These are phyloP conservation scores for Diaporthe sp. DNA, from an alignment of 2,329 filamentous ascomycete genomes.

Conservation along the genomic window DNA sequence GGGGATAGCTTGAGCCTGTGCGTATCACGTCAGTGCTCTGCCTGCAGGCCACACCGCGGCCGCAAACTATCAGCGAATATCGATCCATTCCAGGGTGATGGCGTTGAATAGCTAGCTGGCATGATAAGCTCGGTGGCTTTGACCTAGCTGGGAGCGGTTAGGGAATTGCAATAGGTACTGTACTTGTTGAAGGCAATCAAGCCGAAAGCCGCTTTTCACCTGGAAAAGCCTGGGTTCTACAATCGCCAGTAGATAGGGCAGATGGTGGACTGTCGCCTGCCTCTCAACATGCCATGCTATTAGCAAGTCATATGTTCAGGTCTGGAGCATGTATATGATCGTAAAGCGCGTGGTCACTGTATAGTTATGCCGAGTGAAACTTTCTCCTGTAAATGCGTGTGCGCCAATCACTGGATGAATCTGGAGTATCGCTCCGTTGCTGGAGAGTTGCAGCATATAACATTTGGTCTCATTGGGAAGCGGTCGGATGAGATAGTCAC, in stretches of 20 bases:
- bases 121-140: not conserved
- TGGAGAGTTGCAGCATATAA: not conserved
- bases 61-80: not conserved
- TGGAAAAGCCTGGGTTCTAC: not conserved
- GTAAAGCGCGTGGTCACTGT: not conserved
- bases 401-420: not conserved
- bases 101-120: not conserved
- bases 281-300: not conserved
- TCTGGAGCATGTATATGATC: not conserved
- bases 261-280: too few species aligned
- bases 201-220: not conserved
- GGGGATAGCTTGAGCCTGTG: slow-evolving; percentile 8
- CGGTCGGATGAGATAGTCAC: not conserved
- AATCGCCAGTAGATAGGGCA: not conserved
- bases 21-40: slow-evolving; percentile 11
- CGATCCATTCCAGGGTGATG: not conserved
- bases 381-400: not conserved
- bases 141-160: not conserved
- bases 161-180: not conserved
- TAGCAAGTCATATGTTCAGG: not conserved
- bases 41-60: not conserved
- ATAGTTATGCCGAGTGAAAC: not conserved
- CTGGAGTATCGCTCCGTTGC: not conserved
- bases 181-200: not conserved
- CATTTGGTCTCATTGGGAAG: not conserved